phyloP scores from a whole-genome alignment of 768 basidiomycete genomes.

The Mycena chlorophos region DNA sequence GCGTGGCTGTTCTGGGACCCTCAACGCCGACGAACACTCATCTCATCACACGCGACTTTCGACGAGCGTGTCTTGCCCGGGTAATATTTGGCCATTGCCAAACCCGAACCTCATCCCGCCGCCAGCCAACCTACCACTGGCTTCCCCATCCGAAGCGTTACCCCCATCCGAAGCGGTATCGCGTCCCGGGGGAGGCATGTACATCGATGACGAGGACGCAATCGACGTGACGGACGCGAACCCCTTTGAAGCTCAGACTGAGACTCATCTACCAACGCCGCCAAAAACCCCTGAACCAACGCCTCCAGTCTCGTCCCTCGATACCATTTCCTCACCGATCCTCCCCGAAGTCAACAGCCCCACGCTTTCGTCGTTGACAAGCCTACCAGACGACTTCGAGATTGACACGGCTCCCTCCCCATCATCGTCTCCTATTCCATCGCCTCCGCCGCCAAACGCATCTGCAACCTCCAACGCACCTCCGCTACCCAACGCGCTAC shows the following conservation, averaged over 20 bases:
- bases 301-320: not conserved
- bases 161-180: not conserved
- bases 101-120: not conserved
- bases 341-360: not conserved
- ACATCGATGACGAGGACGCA: too few relatives aligned
- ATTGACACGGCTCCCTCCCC: not conserved
- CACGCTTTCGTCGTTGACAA: not conserved
- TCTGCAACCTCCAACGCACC: not conserved
- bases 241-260: too few relatives aligned
- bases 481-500: not conserved
- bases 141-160: not conserved
- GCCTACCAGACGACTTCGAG: not conserved
- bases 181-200: not conserved
- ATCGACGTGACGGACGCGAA: too few relatives aligned
- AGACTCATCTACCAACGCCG: not conserved
- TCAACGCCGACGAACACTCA: slow-evolving; percentile 7
- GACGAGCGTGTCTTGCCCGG: slow-evolving; percentile 30
- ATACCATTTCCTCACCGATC: not conserved
- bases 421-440: too few relatives aligned
- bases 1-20: slow-evolving; percentile 30
- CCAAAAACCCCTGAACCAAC: not conserved
- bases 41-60: slow-evolving; percentile 24
- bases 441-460: too few relatives aligned
- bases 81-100: not conserved
- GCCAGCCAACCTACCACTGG: not conserved